These are phyloP conservation scores for Durio zibethinus DNA, from an alignment of 345 rosid genomes.

Conservation along the genomic window DNA sequence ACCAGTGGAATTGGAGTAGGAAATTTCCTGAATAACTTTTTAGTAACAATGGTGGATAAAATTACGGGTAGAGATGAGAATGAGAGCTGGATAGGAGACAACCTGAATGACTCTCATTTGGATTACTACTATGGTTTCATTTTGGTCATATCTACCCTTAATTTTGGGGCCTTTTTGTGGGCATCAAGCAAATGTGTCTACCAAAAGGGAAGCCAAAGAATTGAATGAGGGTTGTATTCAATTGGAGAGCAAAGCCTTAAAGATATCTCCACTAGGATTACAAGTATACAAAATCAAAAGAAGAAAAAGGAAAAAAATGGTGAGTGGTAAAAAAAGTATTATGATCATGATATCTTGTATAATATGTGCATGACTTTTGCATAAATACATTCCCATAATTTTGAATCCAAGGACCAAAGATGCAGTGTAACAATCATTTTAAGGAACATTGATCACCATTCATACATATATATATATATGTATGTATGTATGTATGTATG, in stretches of 20 bases:
- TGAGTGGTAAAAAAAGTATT: background rate
- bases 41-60: constrained; percentile 73
- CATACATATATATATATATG: background rate
- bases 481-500: background rate
- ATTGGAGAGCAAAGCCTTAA: constrained; percentile 52
- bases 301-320: background rate
- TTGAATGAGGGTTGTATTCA: constrained; percentile 36
- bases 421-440: background rate
- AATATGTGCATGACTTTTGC: background rate
- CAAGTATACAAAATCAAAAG: constrained; percentile 32
- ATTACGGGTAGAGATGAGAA: constrained; percentile 46
- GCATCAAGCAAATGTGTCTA: constrained; percentile 63
- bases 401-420: background rate
- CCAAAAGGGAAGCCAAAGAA: constrained; percentile 60
- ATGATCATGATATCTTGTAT: background rate
- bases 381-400: background rate
- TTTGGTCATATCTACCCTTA: constrained; percentile 51
- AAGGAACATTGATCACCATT: background rate
- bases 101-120: constrained; percentile 70
- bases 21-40: constrained; percentile 73
- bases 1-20: constrained; percentile 89
- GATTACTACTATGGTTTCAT: constrained; percentile 88
- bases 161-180: constrained; percentile 66
- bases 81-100: constrained; percentile 84
- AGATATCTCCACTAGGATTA: constrained; percentile 51